Base-by-base conservation (phyloP, 441 rosid species). In the Gossypium davidsonii region DNA sequence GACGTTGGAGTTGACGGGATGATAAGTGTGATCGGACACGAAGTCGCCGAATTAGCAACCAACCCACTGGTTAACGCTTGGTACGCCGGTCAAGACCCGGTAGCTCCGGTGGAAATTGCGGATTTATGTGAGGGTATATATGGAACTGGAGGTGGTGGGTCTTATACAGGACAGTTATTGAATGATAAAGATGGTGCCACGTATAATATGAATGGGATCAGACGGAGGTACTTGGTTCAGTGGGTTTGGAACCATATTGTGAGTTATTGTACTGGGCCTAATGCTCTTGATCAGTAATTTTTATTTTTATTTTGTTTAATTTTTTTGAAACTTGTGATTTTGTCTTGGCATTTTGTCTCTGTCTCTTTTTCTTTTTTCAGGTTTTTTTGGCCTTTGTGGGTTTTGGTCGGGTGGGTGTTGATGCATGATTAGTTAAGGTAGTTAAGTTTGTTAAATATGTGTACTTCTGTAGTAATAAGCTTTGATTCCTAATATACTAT, bases 121-220 rank as follows among this genome's bases (percentile, higher is more conserved):
- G 99, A 94, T 75, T 81, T 94, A 59, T 94, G 99, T 14, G 99
- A 94, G 91, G 99, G 99, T 1, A 92, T 94, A 9, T 94, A 94
- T 26, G 99, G 99, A 51, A 92, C 99, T 0, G 98, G 99, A 8
- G 99, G 99, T 3, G 99, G 99, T 2, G 99, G 99, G 52, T 92
- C 98, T 2, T 94, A 94, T 78, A 91, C 91, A 0, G 99, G 99
- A 12, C 97, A 92, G 80, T 57, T 92, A 76, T 46, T 89, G 85
- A 87, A 82, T 86, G 99, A 84, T 0, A 62, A 65, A 4, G 86
- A 67, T 74, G 94, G 94, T 12, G 90, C 97, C 87, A 94, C 99
- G 81, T 94, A 88, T 74, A 94, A 94, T 67, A 89, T 92, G 85
- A 83, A 91, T 8, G 99, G 99, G 49, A 83, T 89, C 82, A 55